Evolutionary conservation across 805 yeast genomes (phyloP).

Genomic region (Metschnikowia kofuensis): DNA sequence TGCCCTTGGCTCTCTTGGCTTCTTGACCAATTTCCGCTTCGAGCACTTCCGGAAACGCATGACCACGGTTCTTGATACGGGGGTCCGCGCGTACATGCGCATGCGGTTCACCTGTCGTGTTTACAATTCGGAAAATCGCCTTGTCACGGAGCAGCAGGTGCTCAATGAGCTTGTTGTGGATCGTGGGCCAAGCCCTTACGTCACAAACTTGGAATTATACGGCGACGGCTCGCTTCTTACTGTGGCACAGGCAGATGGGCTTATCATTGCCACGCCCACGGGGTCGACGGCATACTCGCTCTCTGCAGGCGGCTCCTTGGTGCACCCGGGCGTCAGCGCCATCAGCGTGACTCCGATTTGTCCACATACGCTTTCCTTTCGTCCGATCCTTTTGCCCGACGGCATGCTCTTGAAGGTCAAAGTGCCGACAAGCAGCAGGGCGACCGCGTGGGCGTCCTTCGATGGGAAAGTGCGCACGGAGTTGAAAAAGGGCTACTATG

Average conservation of each 20-base stretch:
- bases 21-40: slow-evolving; percentile 73
- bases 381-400: slow-evolving; percentile 91
- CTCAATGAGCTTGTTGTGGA: slow-evolving; percentile 88
- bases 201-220: slow-evolving; percentile 82
- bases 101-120: slow-evolving; percentile 88
- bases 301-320: slow-evolving; percentile 93
- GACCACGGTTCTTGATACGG: slow-evolving; percentile 57
- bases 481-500: slow-evolving; percentile 76
- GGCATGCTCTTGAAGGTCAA: slow-evolving; percentile 82
- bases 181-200: slow-evolving; percentile 91
- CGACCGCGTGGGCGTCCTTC: slow-evolving; percentile 96
- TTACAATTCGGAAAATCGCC: slow-evolving; percentile 47
- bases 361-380: slow-evolving; percentile 89
- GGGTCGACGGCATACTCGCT: slow-evolving; percentile 96
- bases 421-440: slow-evolving; percentile 73
- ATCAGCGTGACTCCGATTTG: slow-evolving; percentile 93
- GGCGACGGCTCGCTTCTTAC: slow-evolving; percentile 86
- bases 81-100: slow-evolving; percentile 72
- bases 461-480: slow-evolving; percentile 91
- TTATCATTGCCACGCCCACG: slow-evolving; percentile 90
- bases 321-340: slow-evolving; percentile 92
- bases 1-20: slow-evolving; percentile 43
- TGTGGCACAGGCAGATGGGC: slow-evolving; percentile 91
- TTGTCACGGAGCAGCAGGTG: slow-evolving; percentile 68
- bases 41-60: slow-evolving; percentile 65